Conservation (phyloP, 257 asterid genomes). For the Oldenlandia corymbosa region DNA sequence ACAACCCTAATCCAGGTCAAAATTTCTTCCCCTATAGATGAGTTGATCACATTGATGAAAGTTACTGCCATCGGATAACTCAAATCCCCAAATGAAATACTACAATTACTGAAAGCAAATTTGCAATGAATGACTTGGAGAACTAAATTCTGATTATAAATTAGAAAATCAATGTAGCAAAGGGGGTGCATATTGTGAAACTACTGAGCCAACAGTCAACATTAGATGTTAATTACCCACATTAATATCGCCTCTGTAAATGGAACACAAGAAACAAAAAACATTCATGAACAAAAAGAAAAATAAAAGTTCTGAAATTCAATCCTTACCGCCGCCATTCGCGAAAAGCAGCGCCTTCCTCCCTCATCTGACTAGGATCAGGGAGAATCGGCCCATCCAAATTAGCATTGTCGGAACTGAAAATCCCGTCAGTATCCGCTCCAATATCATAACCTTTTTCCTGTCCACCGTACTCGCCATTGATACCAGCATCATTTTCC, state of each 20-base stretch:
- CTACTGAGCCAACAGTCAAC: too few species aligned
- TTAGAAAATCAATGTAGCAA: too few species aligned
- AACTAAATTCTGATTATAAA: too few species aligned
- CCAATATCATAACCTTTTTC: constrained; percentile 42
- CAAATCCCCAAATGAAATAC: too few species aligned
- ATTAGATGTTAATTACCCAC: background rate
- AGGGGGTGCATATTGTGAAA: background rate
- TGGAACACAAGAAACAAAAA: background rate
- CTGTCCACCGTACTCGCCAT: constrained; percentile 26
- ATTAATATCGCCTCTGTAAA: background rate
- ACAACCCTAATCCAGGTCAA: background rate
- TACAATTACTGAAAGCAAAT: too few species aligned
- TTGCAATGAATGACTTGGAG: too few species aligned
- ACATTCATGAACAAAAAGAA: background rate
- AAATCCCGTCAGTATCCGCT: constrained; percentile 52
- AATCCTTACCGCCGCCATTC: constrained; percentile 90
- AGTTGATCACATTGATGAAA: background rate
- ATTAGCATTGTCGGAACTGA: constrained; percentile 29
- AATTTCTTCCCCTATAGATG: background rate
- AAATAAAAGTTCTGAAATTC: background rate
- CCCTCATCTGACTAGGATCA: constrained; percentile 77
- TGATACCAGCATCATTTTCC: constrained; percentile 12
- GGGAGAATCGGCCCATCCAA: constrained; percentile 76
- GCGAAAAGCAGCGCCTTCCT: constrained; percentile 84
- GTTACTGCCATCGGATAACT: background rate